Evolutionary conservation across 106 monocot genomes (phyloP).

Genomic region (Dendrobium huoshanense): DNA sequence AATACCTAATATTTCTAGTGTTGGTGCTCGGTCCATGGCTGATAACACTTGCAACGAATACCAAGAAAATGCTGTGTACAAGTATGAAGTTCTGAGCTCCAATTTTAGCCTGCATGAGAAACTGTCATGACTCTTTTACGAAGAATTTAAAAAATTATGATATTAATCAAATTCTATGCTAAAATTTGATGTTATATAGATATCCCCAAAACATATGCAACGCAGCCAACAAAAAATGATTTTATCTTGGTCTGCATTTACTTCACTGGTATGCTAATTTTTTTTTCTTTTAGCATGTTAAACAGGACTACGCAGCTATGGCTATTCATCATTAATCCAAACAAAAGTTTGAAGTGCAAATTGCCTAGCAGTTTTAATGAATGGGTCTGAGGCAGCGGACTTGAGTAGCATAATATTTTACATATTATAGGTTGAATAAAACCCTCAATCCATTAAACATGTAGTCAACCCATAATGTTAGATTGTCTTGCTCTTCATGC

Average conservation of each 20-base stretch:
- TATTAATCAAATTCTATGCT: background rate
- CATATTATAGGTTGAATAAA: too few relatives aligned
- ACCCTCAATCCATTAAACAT: too few relatives aligned
- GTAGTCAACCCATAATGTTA: too few relatives aligned
- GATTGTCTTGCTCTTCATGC: too few relatives aligned
- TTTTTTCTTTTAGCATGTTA: background rate
- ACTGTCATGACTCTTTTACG: background rate
- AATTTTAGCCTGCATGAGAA: background rate
- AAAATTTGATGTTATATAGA: too few relatives aligned
- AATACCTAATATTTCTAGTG: conserved; percentile 36
- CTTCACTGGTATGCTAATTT: background rate
- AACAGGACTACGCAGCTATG: background rate
- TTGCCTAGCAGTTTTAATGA: too few relatives aligned
- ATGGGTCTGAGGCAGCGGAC: too few relatives aligned
- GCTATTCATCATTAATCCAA: too few relatives aligned
- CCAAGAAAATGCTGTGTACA: background rate
- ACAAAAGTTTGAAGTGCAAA: too few relatives aligned
- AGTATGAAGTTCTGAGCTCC: background rate
- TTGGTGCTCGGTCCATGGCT: conserved; percentile 9
- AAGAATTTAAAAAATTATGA: background rate
- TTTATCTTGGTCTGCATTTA: background rate
- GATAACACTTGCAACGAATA: conserved; percentile 1
- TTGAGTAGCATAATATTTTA: too few relatives aligned
- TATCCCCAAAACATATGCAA: background rate
- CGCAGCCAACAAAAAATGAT: background rate